phyloP scores from a whole-genome alignment of 2,329 filamentous ascomycete species.

The Fusarium graminum region DNA sequence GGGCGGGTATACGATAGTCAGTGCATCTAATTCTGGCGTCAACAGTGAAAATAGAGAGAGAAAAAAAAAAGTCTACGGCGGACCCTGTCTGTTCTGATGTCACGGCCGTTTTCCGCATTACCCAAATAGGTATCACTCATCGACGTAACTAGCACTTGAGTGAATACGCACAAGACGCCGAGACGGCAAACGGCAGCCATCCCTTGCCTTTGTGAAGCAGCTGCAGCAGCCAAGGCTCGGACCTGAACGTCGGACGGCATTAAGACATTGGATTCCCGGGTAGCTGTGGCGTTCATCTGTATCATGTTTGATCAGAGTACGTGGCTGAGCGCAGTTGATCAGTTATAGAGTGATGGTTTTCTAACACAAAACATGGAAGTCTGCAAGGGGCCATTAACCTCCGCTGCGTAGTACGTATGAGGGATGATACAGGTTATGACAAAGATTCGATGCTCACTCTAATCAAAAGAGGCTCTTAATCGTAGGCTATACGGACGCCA shows the following conservation, averaged over 20 bases:
- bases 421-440: conserved; percentile 22
- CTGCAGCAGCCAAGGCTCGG: conserved; percentile 29
- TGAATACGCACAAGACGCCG: conserved; percentile 28
- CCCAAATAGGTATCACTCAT: conserved; percentile 16
- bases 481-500: conserved; percentile 24
- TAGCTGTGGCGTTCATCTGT: conserved; percentile 21
- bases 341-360: not conserved
- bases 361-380: not conserved
- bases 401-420: not conserved
- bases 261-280: conserved; percentile 23
- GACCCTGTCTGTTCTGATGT: conserved; percentile 24
- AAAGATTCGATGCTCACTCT: not conserved
- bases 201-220: conserved; percentile 13
- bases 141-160: conserved; percentile 32
- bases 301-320: conserved; percentile 1
- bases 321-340: conserved; percentile 23
- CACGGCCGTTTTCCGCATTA: conserved; percentile 27
- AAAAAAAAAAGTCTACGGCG: conserved; percentile 3
- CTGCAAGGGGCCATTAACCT: not conserved
- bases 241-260: conserved; percentile 31
- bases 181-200: conserved; percentile 42
- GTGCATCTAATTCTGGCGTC: not conserved
- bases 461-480: conserved; percentile 22
- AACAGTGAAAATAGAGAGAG: not conserved
- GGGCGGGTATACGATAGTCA: conserved; percentile 17